These are phyloP conservation scores for Carnegiea gigantea DNA, from an alignment of 179 eudicot genomes.

Conservation along the genomic window DNA sequence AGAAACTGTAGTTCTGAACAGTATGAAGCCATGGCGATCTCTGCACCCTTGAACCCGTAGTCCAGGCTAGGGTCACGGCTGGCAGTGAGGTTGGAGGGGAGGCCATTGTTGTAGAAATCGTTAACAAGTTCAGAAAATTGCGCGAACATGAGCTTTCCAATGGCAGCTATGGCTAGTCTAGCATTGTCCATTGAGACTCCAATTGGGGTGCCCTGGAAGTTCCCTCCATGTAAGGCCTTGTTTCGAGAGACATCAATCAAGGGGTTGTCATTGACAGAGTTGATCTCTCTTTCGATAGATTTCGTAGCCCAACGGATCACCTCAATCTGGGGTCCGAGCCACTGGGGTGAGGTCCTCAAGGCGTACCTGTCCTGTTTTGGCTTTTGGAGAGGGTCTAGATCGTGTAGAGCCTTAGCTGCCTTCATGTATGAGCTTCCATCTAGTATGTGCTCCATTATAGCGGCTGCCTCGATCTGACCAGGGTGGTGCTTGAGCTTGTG, in stretches of 20 bases:
- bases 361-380: conserved; percentile 65
- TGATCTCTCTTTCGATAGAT: conserved; percentile 57
- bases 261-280: conserved; percentile 56
- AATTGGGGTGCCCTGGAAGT: conserved; percentile 69
- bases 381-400: conserved; percentile 54
- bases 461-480: conserved; percentile 66
- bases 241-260: conserved; percentile 49
- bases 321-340: conserved; percentile 66
- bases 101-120: conserved; percentile 59
- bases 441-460: conserved; percentile 60
- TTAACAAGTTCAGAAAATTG: conserved; percentile 49
- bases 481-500: conserved; percentile 68
- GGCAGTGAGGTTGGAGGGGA: conserved; percentile 56
- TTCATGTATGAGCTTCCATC: conserved; percentile 57
- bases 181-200: conserved; percentile 71
- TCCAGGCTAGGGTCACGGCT: conserved; percentile 59
- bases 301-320: conserved; percentile 52
- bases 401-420: conserved; percentile 47
- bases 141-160: conserved; percentile 50
- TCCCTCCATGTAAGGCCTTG: conserved; percentile 67
- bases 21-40: conserved; percentile 63
- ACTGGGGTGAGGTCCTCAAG: conserved; percentile 58
- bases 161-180: conserved; percentile 54
- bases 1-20: conserved; percentile 53
- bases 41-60: conserved; percentile 50